Percentiles rank a stretch among this genome's conserved stretches.
Conservation (phyloP, 164 flowering plant species). For the Berberis thunbergii region DNA sequence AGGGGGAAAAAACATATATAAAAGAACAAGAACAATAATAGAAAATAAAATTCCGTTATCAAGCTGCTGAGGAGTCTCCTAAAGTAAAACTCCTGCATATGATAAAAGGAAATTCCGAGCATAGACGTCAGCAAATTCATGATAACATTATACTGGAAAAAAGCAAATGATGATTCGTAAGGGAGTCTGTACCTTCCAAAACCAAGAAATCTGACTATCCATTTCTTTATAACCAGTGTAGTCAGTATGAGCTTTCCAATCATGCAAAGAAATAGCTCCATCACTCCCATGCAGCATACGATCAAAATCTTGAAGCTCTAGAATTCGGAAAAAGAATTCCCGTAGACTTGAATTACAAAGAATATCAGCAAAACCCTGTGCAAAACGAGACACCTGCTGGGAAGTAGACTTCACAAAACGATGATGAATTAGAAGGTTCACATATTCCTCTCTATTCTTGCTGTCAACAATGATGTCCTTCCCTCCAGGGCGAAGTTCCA, state of each 20-base stretch:
- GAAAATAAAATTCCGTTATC: too few species aligned
- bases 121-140: too few species aligned
- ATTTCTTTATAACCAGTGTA: slow-evolving; percentile 67
- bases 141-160: too few species aligned
- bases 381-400: slow-evolving; percentile 53
- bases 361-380: slow-evolving; percentile 73
- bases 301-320: slow-evolving; percentile 78
- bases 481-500: slow-evolving; percentile 78
- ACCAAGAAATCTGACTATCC: slow-evolving; percentile 78
- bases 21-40: too few species aligned
- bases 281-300: slow-evolving; percentile 73
- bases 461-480: slow-evolving; percentile 52
- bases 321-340: slow-evolving; percentile 45
- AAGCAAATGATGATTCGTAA: too few species aligned
- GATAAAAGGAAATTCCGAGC: too few species aligned
- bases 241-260: slow-evolving; percentile 88
- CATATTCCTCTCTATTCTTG: slow-evolving; percentile 59
- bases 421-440: slow-evolving; percentile 57
- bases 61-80: too few species aligned
- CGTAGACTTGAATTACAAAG: slow-evolving; percentile 23
- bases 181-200: slow-evolving; percentile 62
- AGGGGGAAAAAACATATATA: too few species aligned
- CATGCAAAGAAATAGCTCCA: slow-evolving; percentile 48
- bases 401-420: slow-evolving; percentile 58
- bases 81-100: too few species aligned